A percentile compares a stretch with the other conserved stretches of the same genome.
Conservation (phyloP, 805 yeast species). For the Candida orba region DNA sequence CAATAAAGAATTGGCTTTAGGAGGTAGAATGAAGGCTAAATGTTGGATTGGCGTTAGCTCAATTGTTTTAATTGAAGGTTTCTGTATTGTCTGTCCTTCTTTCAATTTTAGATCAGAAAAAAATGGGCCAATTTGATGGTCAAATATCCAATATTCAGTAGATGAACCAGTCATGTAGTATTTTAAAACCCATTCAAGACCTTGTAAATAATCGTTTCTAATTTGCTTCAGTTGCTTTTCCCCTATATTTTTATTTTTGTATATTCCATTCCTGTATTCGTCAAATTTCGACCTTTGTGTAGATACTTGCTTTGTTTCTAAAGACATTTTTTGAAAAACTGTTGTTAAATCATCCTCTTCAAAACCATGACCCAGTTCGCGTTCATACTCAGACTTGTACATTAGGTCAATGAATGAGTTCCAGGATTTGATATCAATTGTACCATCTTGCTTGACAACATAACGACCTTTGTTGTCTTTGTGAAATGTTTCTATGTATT, state of each 20-base stretch:
- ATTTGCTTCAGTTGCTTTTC: constrained; percentile 38
- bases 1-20: constrained; percentile 1
- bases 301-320: constrained; percentile 51
- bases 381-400: not conserved
- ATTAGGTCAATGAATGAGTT: not conserved
- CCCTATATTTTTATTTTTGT: constrained; percentile 55
- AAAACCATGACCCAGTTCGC: too few relatives aligned
- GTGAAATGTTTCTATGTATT: constrained; percentile 36
- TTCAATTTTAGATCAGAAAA: constrained; percentile 73
- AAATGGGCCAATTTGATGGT: constrained; percentile 82
- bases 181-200: constrained; percentile 87
- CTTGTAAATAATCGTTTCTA: constrained; percentile 73
- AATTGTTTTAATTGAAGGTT: constrained; percentile 43
- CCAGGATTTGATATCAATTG: not conserved
- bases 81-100: constrained; percentile 48
- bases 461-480: not conserved
- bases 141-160: constrained; percentile 86
- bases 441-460: not conserved
- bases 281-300: constrained; percentile 41
- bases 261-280: constrained; percentile 72
- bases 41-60: constrained; percentile 12
- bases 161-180: constrained; percentile 81
- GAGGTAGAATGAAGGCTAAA: constrained; percentile 11
- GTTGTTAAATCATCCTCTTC: not conserved
- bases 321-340: not conserved